These are phyloP conservation scores for Persicaria maculosa DNA, from an alignment of 148 eudicot species.

Conservation along the genomic window DNA sequence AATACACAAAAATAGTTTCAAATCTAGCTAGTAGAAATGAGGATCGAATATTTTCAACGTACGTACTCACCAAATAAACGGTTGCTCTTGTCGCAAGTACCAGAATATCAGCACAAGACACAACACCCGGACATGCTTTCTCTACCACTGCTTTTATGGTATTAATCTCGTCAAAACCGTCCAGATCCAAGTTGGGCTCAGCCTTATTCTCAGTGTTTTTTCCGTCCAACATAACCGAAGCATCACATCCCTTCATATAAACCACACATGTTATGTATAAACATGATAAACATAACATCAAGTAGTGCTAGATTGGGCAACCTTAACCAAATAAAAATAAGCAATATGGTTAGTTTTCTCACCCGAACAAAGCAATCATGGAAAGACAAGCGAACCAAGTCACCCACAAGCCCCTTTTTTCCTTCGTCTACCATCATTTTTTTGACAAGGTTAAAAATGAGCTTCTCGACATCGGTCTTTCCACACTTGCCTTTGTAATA, in stretches of 20 bases:
- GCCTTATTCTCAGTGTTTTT: slow-evolving; percentile 71
- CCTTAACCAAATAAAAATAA: too few species aligned
- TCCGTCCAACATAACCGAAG: slow-evolving; percentile 57
- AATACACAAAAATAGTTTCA: too few species aligned
- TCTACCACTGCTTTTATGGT: slow-evolving; percentile 73
- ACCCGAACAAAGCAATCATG: neutral
- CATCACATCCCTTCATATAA: slow-evolving; percentile 63
- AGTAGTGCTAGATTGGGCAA: too few species aligned
- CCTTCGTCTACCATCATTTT: neutral
- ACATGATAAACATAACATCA: neutral
- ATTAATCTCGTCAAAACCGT: slow-evolving; percentile 57
- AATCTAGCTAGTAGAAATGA: too few species aligned
- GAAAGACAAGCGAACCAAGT: neutral
- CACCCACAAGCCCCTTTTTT: neutral
- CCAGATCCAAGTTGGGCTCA: slow-evolving; percentile 58
- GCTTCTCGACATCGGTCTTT: neutral
- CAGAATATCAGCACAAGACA: slow-evolving; percentile 80
- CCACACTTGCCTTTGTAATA: neutral
- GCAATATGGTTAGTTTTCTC: too few species aligned
- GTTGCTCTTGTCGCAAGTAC: slow-evolving; percentile 69
- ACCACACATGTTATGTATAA: neutral
- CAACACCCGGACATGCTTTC: slow-evolving; percentile 62
- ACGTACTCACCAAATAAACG: slow-evolving; percentile 53
- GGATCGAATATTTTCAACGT: too few species aligned
- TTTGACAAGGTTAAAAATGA: neutral